phyloP scores from a whole-genome alignment of 2,329 filamentous ascomycete genomes.

The Trichoderma breve region DNA sequence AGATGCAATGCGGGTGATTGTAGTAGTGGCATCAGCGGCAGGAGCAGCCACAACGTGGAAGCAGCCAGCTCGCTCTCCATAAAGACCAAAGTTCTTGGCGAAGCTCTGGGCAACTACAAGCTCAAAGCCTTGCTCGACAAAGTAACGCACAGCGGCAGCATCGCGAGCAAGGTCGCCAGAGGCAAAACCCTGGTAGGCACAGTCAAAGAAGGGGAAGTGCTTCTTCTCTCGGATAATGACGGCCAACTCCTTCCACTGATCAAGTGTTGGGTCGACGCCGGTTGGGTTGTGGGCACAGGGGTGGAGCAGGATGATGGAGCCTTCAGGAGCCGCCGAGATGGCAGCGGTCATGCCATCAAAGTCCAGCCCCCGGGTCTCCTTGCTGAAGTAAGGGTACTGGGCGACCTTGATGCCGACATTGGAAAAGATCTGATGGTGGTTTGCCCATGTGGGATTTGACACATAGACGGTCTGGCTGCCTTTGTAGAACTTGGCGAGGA shows the following conservation, averaged over 20 bases:
- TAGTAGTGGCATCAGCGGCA: slow-evolving; percentile 61
- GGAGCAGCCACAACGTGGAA: slow-evolving; percentile 89
- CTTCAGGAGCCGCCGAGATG: slow-evolving; percentile 68
- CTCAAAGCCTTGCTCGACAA: slow-evolving; percentile 87
- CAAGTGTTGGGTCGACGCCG: slow-evolving; percentile 87
- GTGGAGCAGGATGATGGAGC: slow-evolving; percentile 86
- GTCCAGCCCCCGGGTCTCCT: slow-evolving; percentile 85
- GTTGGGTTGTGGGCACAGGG: slow-evolving; percentile 98
- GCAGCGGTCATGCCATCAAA: slow-evolving; percentile 81
- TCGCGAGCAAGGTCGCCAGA: slow-evolving; percentile 84
- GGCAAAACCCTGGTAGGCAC: slow-evolving; percentile 95
- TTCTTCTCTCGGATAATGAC: slow-evolving; percentile 69
- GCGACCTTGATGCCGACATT: slow-evolving; percentile 79
- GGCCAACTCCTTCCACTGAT: slow-evolving; percentile 93
- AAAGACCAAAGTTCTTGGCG: slow-evolving; percentile 97
- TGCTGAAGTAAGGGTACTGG: slow-evolving; percentile 91
- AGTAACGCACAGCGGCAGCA: slow-evolving; percentile 90
- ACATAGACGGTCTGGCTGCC: slow-evolving; percentile 78
- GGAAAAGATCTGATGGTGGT: slow-evolving; percentile 97
- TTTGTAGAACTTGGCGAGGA: slow-evolving; percentile 88
- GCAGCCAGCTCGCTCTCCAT: slow-evolving; percentile 92
- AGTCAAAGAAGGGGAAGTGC: slow-evolving; percentile 98
- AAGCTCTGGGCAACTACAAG: slow-evolving; percentile 89
- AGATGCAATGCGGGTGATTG: slow-evolving; percentile 67
- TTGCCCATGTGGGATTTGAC: slow-evolving; percentile 95